phyloP scores from a whole-genome alignment of 2,329 filamentous ascomycete genomes.

The Sarocladium brachiariae region DNA sequence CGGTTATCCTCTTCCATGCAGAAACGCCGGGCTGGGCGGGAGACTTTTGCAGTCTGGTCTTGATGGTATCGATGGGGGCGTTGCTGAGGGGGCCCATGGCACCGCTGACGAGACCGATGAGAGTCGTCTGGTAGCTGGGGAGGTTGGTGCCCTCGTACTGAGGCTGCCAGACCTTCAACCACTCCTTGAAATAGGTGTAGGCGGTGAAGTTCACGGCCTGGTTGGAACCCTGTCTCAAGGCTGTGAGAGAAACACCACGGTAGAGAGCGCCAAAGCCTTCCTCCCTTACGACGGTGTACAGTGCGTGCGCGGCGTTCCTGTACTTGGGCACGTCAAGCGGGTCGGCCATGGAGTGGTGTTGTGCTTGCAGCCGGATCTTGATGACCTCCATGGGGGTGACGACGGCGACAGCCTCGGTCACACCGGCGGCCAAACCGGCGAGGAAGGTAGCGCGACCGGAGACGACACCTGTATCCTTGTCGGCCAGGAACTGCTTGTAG shows the following conservation, averaged over 20 bases:
- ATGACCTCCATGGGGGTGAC: slow-evolving; percentile 99
- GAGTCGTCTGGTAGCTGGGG: slow-evolving; percentile 81
- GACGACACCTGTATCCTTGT: slow-evolving; percentile 59
- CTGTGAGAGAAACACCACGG: slow-evolving; percentile 88
- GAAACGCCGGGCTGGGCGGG: slow-evolving; percentile 75
- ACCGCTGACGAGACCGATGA: slow-evolving; percentile 85
- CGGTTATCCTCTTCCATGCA: slow-evolving; percentile 69
- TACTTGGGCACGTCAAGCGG: slow-evolving; percentile 95
- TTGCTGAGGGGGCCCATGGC: slow-evolving; percentile 96
- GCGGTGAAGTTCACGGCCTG: slow-evolving; percentile 99
- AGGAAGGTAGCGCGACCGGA: slow-evolving; percentile 62
- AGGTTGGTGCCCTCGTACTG: slow-evolving; percentile 58
- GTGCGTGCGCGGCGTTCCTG: slow-evolving; percentile 77
- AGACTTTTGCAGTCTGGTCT: slow-evolving; percentile 89
- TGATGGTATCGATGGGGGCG: slow-evolving; percentile 97
- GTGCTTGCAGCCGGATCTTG: slow-evolving; percentile 96
- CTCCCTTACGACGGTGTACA: slow-evolving; percentile 86
- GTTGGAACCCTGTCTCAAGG: slow-evolving; percentile 89
- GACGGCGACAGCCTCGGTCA: slow-evolving; percentile 93
- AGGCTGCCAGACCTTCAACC: slow-evolving; percentile 66
- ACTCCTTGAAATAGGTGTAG: slow-evolving; percentile 86
- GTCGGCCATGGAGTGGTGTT: slow-evolving; percentile 97
- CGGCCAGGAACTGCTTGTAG: slow-evolving; percentile 79
- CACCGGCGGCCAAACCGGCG: slow-evolving; percentile 82
- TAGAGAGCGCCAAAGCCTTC: slow-evolving; percentile 85